These are phyloP conservation scores for Alternaria triticina DNA, from an alignment of 2,329 filamentous ascomycete species.

Conservation along the genomic window DNA sequence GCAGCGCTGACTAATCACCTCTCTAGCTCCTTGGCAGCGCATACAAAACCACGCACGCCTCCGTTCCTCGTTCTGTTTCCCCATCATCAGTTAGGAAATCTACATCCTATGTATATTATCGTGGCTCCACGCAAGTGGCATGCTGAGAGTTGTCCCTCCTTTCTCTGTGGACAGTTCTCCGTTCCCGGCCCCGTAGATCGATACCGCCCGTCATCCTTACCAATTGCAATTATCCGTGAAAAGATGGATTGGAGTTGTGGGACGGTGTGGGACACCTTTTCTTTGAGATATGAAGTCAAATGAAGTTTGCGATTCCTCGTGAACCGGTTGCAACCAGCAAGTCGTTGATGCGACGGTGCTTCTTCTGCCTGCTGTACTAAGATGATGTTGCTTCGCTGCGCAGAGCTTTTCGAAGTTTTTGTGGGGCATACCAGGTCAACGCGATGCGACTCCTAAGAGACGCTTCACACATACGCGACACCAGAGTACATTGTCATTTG, in stretches of 20 bases:
- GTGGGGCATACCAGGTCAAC: background rate
- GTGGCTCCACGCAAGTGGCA: constrained; percentile 51
- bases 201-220: constrained; percentile 48
- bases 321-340: too few species aligned
- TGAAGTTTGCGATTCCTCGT: too few species aligned
- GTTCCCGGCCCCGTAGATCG: constrained; percentile 53
- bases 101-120: constrained; percentile 40
- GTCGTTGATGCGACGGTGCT: too few species aligned
- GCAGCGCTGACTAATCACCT: constrained; percentile 5
- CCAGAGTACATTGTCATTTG: background rate
- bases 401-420: background rate
- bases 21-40: background rate
- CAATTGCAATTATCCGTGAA: constrained; percentile 49
- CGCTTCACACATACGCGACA: background rate
- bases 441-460: background rate
- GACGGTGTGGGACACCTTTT: constrained; percentile 48
- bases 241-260: constrained; percentile 53
- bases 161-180: constrained; percentile 49
- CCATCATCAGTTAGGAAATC: constrained; percentile 48
- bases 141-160: constrained; percentile 50
- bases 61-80: constrained; percentile 31
- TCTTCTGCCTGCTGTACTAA: background rate
- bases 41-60: constrained; percentile 29
- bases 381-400: background rate
- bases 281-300: too few species aligned